phyloP scores from a whole-genome alignment of 208 protist species.

The Acanthamoeba culbertsoni region DNA sequence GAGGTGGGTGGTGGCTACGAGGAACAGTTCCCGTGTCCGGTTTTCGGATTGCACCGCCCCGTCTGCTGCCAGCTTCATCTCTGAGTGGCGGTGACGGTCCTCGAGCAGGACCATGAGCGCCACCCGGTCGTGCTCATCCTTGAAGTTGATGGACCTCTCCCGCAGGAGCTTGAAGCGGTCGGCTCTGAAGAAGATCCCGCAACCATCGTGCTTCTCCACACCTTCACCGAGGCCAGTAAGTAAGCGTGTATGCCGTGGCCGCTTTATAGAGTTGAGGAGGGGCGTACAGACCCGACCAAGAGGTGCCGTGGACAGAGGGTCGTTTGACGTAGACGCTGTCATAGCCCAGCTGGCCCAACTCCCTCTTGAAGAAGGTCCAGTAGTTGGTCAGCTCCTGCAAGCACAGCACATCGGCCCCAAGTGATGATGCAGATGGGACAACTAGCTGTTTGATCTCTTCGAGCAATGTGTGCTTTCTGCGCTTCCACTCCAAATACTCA shows the following conservation, averaged over 20 bases:
- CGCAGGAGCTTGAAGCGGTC: neutral
- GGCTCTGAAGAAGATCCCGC: neutral
- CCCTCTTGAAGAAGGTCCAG: neutral
- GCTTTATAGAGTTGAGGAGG: no score
- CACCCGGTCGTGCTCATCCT: neutral
- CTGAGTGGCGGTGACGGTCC: neutral
- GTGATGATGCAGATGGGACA: neutral
- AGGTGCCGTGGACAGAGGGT: neutral
- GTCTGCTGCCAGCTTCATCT: no score
- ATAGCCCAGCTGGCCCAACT: neutral
- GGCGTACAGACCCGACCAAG: neutral
- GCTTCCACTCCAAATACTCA: neutral
- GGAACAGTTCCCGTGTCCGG: neutral
- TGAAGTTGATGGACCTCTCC: constrained; percentile 11
- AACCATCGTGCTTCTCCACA: neutral
- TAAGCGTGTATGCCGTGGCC: neutral
- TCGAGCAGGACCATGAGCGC: neutral
- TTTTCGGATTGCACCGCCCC: neutral
- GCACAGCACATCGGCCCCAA: neutral
- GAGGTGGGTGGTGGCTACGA: neutral
- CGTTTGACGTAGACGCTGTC: neutral
- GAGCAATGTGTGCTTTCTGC: neutral
- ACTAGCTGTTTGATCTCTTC: neutral
- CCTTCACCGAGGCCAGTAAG: neutral
- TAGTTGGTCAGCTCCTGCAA: neutral